Conservation (phyloP, 805 yeast genomes). For the Candida pseudofarinosa region DNA sequence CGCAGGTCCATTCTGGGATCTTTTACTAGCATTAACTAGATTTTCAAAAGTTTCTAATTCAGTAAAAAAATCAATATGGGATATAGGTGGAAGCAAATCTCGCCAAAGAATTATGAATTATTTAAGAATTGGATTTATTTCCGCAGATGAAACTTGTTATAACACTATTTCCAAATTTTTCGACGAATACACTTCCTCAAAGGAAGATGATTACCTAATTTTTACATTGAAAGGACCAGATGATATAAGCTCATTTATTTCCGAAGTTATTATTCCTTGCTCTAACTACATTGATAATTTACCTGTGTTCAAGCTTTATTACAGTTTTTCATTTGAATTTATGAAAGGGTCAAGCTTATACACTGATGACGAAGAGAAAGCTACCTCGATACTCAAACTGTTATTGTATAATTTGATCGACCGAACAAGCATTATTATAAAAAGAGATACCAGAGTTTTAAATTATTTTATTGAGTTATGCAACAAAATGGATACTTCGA, state of each 20-base stretch:
- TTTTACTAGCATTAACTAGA: constrained; percentile 39
- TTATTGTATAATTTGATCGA: neutral
- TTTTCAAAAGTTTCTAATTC: constrained; percentile 14
- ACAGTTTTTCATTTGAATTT: neutral
- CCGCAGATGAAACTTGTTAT: constrained; percentile 51
- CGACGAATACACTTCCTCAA: neutral
- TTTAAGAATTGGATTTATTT: constrained; percentile 50
- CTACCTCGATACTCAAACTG: neutral
- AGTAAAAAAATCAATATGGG: constrained; percentile 53
- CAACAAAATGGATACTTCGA: neutral
- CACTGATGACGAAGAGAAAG: neutral
- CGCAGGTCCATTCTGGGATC: constrained; percentile 46
- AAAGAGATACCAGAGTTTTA: neutral
- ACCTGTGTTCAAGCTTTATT: neutral
- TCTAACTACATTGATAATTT: constrained; percentile 10
- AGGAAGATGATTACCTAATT: constrained; percentile 14
- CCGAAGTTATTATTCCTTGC: constrained; percentile 14
- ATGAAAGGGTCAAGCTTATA: neutral
- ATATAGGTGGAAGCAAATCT: constrained; percentile 39
- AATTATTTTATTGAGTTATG: neutral
- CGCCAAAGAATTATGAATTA: constrained; percentile 43
- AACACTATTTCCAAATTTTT: neutral
- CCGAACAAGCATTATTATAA: neutral
- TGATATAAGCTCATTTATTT: constrained; percentile 16
- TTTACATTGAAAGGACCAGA: constrained; percentile 14